Evolutionary conservation across 1,284 basidiomycete genomes (phyloP), one percentile per base, ranked within the genome.

Genomic region (Tilletia horrida): DNA sequence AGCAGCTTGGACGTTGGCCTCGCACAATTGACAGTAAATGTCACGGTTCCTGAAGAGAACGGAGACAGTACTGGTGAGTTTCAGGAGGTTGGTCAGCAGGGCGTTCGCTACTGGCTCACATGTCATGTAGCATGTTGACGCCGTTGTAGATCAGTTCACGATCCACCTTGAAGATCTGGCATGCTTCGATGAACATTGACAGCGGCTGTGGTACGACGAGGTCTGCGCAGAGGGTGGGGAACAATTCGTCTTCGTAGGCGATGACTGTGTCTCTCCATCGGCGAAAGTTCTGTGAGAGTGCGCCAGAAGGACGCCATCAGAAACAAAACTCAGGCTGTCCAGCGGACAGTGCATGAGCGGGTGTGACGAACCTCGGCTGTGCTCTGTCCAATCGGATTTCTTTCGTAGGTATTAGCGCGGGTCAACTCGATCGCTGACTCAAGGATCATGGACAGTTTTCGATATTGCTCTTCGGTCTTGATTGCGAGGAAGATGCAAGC

Each of bases 141-240:
- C 55, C 55, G 13, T 29, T 59, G 27, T 59, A 59, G n/a, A 59
- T 59, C 29, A 16, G 29, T 21, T 59, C 55, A 14, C 55, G 25
- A 31, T 29, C 29, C 27, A 59, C 55, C 8, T 59, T 29, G 31
- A 59, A 59, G 55, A 59, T 59, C 14, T 40, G 55, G 29, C 55
- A 59, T 8, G 78, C 76, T 27, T 73, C 75, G 52, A 78, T 71
- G 3, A 78, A 71, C 18, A 74, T 68, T 63, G 77, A 73, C 48
- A 93, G 92, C 23, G 92, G 91, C 73, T 88, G 92, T 69, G 88
- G 88, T 23, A 93, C 88, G 43, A 89, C 87, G 78, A 94, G 90
- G 82, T 96, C 93, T 79, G 96, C 96, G 83, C 92, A 95, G 3
- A 96, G 85, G 0, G 91, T 89, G 76, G 93, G 92, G 7, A 96